A percentile compares a stretch with the other conserved stretches of the same genome.
Evolutionary conservation across 1,284 basidiomycete genomes (phyloP).

Genomic region (Thelephora terrestris): DNA sequence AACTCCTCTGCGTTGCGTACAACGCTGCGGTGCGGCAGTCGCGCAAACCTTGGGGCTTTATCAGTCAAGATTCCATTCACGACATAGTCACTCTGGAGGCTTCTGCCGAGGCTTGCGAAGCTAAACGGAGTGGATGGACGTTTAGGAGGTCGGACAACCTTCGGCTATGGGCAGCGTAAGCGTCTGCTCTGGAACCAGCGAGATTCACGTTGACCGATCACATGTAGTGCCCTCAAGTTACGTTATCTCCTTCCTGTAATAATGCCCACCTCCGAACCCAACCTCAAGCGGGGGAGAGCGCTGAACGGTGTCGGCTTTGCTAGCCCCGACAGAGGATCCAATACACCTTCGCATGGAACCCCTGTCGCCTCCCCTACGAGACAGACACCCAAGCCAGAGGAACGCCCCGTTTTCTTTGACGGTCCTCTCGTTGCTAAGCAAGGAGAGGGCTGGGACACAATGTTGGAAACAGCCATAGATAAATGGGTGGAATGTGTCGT

Average conservation of each 20-base stretch:
- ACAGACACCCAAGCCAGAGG: constrained; percentile 23
- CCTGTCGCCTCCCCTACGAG: constrained; percentile 14
- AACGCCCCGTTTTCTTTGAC: constrained; percentile 50
- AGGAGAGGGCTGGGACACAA: constrained; percentile 71
- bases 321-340: constrained; percentile 11
- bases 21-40: constrained; percentile 73
- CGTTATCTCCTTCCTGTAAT: constrained; percentile 67
- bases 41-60: constrained; percentile 81
- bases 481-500: constrained; percentile 64
- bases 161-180: constrained; percentile 72
- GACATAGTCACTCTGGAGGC: constrained; percentile 60
- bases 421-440: constrained; percentile 60
- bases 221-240: constrained; percentile 62
- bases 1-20: constrained; percentile 72
- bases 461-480: constrained; percentile 55
- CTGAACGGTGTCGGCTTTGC: constrained; percentile 15
- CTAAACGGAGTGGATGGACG: constrained; percentile 52
- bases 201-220: neutral
- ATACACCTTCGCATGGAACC: neutral
- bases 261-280: constrained; percentile 29
- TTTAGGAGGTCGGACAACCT: constrained; percentile 79
- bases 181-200: constrained; percentile 5
- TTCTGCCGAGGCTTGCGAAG: constrained; percentile 20
- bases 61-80: constrained; percentile 68
- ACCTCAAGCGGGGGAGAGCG: constrained; percentile 11